These are phyloP conservation scores for Ettlia oleoabundans DNA, from an alignment of 139 green algal genomes.

Conservation along the genomic window DNA sequence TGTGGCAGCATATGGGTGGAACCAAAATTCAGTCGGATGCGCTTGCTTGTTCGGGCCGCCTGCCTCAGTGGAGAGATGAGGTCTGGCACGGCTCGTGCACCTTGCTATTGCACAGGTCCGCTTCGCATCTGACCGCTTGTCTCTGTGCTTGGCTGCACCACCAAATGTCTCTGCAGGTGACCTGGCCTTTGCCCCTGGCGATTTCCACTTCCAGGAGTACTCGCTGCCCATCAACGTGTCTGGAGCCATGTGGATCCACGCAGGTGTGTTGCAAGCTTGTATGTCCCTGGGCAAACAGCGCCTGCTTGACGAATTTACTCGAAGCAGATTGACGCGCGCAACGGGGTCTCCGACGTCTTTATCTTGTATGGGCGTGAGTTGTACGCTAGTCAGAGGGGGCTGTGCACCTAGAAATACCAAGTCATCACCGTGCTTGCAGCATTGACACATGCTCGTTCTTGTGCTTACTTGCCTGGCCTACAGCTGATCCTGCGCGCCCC, in stretches of 20 bases:
- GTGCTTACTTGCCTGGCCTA: not conserved
- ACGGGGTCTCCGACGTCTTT: too few species aligned
- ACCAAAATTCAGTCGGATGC: too few species aligned
- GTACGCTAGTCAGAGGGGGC: too few species aligned
- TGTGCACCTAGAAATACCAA: too few species aligned
- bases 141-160: not conserved
- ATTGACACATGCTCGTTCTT: not conserved
- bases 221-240: not conserved
- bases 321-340: not conserved
- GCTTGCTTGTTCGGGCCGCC: too few species aligned
- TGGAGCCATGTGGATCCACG: not conserved
- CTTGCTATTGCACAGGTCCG: not conserved
- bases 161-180: not conserved
- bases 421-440: not conserved
- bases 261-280: not conserved
- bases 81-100: not conserved
- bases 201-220: not conserved
- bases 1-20: too few species aligned
- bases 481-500: not conserved
- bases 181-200: not conserved
- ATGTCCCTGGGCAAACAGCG: too few species aligned
- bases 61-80: too few species aligned
- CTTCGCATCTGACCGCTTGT: not conserved
- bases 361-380: too few species aligned
- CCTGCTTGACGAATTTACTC: too few species aligned